Evolutionary conservation across 2,329 filamentous ascomycete species (phyloP), one percentile per base, ranked within the genome.

Genomic region (Neofusicoccum kwambonambiense): DNA sequence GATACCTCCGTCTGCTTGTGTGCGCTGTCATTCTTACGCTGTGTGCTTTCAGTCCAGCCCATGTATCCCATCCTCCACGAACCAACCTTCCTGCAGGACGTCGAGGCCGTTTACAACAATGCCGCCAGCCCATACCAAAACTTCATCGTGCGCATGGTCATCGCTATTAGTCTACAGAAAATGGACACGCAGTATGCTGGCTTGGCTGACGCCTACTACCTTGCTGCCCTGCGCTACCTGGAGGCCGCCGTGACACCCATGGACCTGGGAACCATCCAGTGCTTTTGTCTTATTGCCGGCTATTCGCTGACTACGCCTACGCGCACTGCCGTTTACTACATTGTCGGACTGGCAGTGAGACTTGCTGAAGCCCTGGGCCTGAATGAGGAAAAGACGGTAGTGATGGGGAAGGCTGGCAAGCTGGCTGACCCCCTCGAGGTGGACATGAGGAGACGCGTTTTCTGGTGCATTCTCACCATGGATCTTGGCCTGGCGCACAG

Each of bases 251-350:
- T 98, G 63, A 88, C 89, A 62, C 88, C 90, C n/a, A 97, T 96
- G 82, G 92, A 98, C 75, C 79, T 97, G 35, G 91, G 89, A 71
- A 96, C 95, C 0, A 80, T 98, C 15, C 95, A 98, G 77, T 97
- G 94, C 70, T 88, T 97, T 63, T 86, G 90, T 3, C 80, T 99
- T 15, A 90, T 98, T 70, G 92, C 89, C 1, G 91, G 95, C 72
- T 98, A 98, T 76, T 98, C 95, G 0, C 83, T 98, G 19, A 81
- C 97, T 49, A 98, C 94, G 0, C 94, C 95, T 0, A 97, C 94
- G 1, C 84, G 93, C 66, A 97, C 92, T 4, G 93, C 94, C 15
- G 90, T 96, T 19, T 98, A 97, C 79, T 97, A 96, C 78, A 89
- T 97, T 57, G 87, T 97, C 51, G 95, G 95, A 6, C 86, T 97